Evolutionary conservation across 768 basidiomycete genomes (phyloP).

Genomic region (Brasilioporus rufonigricans): DNA sequence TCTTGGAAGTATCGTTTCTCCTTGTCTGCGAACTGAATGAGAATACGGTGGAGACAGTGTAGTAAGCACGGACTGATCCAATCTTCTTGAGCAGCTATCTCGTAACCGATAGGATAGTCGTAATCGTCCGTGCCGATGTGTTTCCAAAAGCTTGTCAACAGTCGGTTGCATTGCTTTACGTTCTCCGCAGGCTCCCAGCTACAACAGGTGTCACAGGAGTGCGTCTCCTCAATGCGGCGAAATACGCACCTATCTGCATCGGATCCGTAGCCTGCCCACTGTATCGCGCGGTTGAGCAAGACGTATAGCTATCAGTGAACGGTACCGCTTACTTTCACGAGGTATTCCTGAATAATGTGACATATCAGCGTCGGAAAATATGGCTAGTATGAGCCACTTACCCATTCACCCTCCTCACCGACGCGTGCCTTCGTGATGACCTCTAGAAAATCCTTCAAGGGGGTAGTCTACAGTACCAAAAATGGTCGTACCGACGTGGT

Average conservation of each 20-base stretch:
- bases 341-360: conserved; percentile 49
- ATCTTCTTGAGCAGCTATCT: conserved; percentile 37
- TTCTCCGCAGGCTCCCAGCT: conserved; percentile 74
- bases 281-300: conserved; percentile 4
- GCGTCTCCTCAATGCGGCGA: not conserved
- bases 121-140: conserved; percentile 56
- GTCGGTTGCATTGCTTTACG: conserved; percentile 52
- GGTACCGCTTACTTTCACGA: conserved; percentile 54
- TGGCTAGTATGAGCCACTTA: conserved; percentile 26
- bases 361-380: not conserved
- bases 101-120: conserved; percentile 51
- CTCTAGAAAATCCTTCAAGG: conserved; percentile 37
- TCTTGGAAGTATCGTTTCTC: conserved; percentile 39
- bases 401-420: conserved; percentile 49
- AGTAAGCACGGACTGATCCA: conserved; percentile 55
- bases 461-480: not conserved
- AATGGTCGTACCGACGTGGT: conserved; percentile 44
- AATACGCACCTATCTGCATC: conserved; percentile 51
- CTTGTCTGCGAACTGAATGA: conserved; percentile 27
- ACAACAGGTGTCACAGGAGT: conserved; percentile 1
- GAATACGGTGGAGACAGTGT: not conserved
- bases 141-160: conserved; percentile 63
- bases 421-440: conserved; percentile 61
- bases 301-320: not conserved
- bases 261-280: conserved; percentile 69